phyloP scores from a whole-genome alignment of 805 yeast genomes.

The Huiozyma sinensis region DNA sequence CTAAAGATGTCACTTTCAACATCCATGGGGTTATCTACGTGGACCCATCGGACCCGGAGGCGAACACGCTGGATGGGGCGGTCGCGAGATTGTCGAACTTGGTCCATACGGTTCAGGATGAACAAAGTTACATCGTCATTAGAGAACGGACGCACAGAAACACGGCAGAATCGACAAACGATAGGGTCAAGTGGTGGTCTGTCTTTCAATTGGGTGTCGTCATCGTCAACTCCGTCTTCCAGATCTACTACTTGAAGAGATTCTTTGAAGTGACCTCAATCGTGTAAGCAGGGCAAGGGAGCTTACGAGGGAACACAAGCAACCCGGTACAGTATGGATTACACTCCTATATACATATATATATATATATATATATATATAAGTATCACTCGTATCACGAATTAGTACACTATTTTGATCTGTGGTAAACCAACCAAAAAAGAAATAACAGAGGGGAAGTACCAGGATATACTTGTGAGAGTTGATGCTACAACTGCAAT shows the following conservation, averaged over 20 bases:
- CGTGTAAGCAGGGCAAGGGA: constrained; percentile 35
- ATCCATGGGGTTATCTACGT: constrained; percentile 87
- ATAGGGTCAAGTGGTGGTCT: constrained; percentile 97
- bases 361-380: background rate
- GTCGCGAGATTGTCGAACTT: constrained; percentile 64
- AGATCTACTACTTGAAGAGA: constrained; percentile 84
- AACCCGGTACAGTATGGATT: too few species aligned
- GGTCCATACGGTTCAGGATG: constrained; percentile 82
- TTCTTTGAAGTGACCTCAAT: constrained; percentile 92
- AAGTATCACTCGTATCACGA: background rate
- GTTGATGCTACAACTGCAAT: too few species aligned
- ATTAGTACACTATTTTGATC: too few species aligned
- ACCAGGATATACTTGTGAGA: too few species aligned
- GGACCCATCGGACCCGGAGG: constrained; percentile 63
- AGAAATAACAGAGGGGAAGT: too few species aligned
- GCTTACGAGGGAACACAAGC: background rate
- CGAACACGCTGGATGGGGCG: constrained; percentile 75
- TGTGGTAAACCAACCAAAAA: too few species aligned
- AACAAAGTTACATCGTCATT: constrained; percentile 81
- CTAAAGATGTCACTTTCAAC: constrained; percentile 90
- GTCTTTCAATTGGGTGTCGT: constrained; percentile 83
- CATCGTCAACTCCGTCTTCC: constrained; percentile 79
- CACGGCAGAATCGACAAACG: constrained; percentile 95
- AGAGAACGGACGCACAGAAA: constrained; percentile 97
- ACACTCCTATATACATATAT: background rate